phyloP scores from a whole-genome alignment of 2,329 filamentous ascomycete genomes.

The Mariannaea sp. region DNA sequence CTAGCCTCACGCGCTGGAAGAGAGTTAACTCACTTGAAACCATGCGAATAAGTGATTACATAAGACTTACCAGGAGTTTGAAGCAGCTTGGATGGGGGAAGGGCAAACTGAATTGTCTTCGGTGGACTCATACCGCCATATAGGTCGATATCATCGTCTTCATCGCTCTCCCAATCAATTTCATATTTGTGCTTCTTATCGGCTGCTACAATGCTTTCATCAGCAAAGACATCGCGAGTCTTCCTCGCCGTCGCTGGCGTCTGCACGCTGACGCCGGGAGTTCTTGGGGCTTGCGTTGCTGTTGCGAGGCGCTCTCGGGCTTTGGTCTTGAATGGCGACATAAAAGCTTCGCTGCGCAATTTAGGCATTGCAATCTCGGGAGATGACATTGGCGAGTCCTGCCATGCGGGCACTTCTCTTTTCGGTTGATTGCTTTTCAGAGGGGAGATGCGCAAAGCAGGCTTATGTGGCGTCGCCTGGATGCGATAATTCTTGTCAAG shows the following conservation, averaged over 20 bases:
- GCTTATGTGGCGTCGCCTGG: slow-evolving; percentile 83
- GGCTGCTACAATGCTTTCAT: slow-evolving; percentile 28
- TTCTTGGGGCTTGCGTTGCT: slow-evolving; percentile 60
- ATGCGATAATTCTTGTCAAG: slow-evolving; percentile 95
- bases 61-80: slow-evolving; percentile 74
- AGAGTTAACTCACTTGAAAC: slow-evolving; percentile 13
- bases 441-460: slow-evolving; percentile 50
- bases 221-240: slow-evolving; percentile 55
- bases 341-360: slow-evolving; percentile 83
- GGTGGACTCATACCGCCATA: slow-evolving; percentile 84
- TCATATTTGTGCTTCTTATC: slow-evolving; percentile 53
- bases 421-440: slow-evolving; percentile 47
- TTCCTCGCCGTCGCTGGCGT: slow-evolving; percentile 65
- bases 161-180: slow-evolving; percentile 76
- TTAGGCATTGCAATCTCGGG: slow-evolving; percentile 82
- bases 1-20: slow-evolving; percentile 74
- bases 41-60: not conserved
- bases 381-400: slow-evolving; percentile 69
- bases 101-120: slow-evolving; percentile 87
- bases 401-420: slow-evolving; percentile 50
- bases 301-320: slow-evolving; percentile 49
- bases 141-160: slow-evolving; percentile 63
- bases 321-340: slow-evolving; percentile 66
- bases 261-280: slow-evolving; percentile 84
- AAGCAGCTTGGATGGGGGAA: slow-evolving; percentile 76